Evolutionary conservation across 2,329 filamentous ascomycete species (phyloP).

Genomic region (Mariannaea sp.): DNA sequence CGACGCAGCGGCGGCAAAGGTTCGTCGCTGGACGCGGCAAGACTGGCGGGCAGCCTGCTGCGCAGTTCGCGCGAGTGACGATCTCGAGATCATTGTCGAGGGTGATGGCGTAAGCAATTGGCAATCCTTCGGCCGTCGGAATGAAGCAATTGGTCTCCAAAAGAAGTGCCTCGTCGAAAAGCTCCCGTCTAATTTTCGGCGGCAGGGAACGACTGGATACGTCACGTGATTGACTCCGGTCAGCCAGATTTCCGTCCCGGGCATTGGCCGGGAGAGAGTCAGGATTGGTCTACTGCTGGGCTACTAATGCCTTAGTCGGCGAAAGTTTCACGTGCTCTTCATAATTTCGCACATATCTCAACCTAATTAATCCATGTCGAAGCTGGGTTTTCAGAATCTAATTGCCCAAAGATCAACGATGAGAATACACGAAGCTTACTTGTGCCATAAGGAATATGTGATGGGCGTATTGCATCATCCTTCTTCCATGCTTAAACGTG

Average conservation of each 20-base stretch:
- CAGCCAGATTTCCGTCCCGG: constrained; percentile 37
- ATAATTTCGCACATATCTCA: background rate
- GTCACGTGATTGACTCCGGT: constrained; percentile 45
- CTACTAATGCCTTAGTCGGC: constrained; percentile 4
- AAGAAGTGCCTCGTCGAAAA: constrained; percentile 51
- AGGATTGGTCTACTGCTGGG: constrained; percentile 22
- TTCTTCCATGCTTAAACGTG: too few relatives aligned
- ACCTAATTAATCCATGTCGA: background rate
- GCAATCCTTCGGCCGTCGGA: constrained; percentile 51
- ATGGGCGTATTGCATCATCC: too few relatives aligned
- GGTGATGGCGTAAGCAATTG: constrained; percentile 61
- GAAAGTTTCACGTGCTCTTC: background rate
- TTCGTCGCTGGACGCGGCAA: constrained; percentile 61
- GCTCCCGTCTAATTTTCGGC: constrained; percentile 53
- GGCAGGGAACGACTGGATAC: constrained; percentile 33
- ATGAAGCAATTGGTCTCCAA: constrained; percentile 45
- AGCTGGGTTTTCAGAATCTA: background rate
- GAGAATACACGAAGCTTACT: too few relatives aligned
- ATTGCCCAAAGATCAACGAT: too few relatives aligned
- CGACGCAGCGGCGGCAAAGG: constrained; percentile 62
- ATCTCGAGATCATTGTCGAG: constrained; percentile 67
- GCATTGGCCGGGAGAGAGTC: constrained; percentile 34
- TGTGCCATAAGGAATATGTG: too few relatives aligned
- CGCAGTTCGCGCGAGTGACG: constrained; percentile 62
- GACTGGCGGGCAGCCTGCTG: constrained; percentile 62